Evolutionary conservation across 78 protist genomes (phyloP).

Genomic region (Dictyostelium brefeldianum): DNA sequence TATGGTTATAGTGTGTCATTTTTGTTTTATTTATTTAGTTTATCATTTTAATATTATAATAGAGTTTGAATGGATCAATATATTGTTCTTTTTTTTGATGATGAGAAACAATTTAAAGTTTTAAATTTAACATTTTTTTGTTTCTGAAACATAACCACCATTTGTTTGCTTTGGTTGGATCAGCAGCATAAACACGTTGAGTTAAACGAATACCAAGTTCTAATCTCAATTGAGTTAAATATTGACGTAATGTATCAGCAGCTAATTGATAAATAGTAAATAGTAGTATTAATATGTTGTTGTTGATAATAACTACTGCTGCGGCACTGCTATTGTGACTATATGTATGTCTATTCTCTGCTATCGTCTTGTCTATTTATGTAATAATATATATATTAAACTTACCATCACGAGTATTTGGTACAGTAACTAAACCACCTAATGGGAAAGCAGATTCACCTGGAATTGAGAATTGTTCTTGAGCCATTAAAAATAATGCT

Average conservation of each 20-base stretch:
- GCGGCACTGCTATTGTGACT: neutral
- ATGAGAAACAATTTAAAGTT: conserved; percentile 59
- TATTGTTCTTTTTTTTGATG: no score
- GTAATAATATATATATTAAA: neutral
- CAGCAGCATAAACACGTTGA: conserved; percentile 76
- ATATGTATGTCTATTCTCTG: neutral
- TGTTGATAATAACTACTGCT: neutral
- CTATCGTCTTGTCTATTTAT: no score
- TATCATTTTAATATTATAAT: no score
- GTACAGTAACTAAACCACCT: conserved; percentile 81
- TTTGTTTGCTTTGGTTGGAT: conserved; percentile 82
- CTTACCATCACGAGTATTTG: conserved; percentile 78
- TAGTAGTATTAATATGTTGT: neutral
- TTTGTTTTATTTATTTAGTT: no score
- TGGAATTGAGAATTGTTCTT: conserved; percentile 90
- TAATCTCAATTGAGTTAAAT: conserved; percentile 91
- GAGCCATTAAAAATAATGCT: conserved; percentile 84
- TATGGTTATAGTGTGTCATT: no score
- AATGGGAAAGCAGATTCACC: conserved; percentile 92
- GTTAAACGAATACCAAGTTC: conserved; percentile 89
- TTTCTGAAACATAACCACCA: conserved; percentile 93
- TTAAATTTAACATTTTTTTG: conserved; percentile 90
- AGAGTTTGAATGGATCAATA: no score
- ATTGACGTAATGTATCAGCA: conserved; percentile 86
- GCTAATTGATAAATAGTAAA: conserved; percentile 28